Evolutionary conservation across 1,284 basidiomycete species (phyloP).

Genomic region (Binderoboletus segoi): DNA sequence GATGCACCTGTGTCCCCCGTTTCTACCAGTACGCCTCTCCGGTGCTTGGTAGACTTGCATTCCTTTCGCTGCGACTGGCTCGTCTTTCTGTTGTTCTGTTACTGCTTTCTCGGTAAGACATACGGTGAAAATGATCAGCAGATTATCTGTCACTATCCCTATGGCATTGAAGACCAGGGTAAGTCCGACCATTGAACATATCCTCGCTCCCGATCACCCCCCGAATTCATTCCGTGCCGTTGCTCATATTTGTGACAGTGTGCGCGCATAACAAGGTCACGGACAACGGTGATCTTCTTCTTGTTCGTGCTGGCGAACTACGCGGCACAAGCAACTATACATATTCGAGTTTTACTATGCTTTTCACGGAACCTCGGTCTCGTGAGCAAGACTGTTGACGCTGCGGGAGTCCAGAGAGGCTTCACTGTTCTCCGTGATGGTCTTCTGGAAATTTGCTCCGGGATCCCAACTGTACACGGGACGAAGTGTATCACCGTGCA

Average conservation of each 20-base stretch:
- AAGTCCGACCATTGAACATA: neutral
- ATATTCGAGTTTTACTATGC: conserved; percentile 36
- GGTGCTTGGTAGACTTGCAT: neutral
- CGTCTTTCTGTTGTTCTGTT: conserved; percentile 3
- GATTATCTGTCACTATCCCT: neutral
- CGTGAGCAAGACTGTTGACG: conserved; percentile 31
- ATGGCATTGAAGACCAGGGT: conserved; percentile 16
- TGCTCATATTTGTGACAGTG: conserved; percentile 33
- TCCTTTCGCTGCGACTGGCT: conserved; percentile 18
- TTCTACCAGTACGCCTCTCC: neutral
- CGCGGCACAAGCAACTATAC: conserved; percentile 39
- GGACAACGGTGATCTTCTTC: conserved; percentile 47
- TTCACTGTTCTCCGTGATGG: conserved; percentile 8
- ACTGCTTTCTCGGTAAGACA: neutral
- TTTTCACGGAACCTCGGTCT: conserved; percentile 37
- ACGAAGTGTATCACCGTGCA: conserved; percentile 17
- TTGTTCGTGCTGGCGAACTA: conserved; percentile 42
- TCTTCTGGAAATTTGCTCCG: conserved; percentile 18
- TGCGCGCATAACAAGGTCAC: conserved; percentile 45
- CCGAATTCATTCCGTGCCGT: neutral
- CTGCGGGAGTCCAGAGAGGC: conserved; percentile 18
- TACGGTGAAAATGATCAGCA: neutral
- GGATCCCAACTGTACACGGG: conserved; percentile 8
- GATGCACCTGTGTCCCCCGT: neutral
- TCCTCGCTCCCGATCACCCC: neutral